Evolutionary conservation across 1,284 basidiomycete genomes (phyloP).

Genomic region (Inonotus obliquus): DNA sequence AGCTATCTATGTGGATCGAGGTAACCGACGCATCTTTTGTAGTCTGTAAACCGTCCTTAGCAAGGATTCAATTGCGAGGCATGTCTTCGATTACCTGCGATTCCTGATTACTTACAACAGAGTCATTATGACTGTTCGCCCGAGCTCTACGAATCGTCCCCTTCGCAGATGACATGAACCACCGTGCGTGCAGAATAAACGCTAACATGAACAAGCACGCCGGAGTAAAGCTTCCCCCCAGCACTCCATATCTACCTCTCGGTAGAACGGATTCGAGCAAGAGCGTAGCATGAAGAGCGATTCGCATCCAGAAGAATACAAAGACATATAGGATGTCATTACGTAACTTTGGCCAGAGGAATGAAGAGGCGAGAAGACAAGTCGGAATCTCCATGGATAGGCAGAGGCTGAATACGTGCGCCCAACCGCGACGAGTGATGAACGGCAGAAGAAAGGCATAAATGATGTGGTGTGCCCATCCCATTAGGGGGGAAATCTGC

Average conservation of each 20-base stretch:
- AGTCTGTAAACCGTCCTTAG: background rate
- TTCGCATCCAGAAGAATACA: background rate
- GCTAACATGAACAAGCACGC: background rate
- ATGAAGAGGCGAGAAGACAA: slow-evolving; percentile 4
- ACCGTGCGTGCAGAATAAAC: slow-evolving; percentile 3
- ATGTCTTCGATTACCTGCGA: background rate
- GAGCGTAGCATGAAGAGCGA: background rate
- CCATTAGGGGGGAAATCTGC: background rate
- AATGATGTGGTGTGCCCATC: slow-evolving; percentile 5
- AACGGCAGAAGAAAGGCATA: background rate
- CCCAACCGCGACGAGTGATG: slow-evolving; percentile 1
- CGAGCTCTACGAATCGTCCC: background rate
- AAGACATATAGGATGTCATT: background rate
- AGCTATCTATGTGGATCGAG: background rate
- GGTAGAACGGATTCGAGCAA: background rate
- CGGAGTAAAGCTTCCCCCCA: background rate
- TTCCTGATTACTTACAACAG: background rate
- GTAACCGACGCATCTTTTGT: background rate
- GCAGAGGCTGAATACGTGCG: slow-evolving; percentile 3
- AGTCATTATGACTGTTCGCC: background rate
- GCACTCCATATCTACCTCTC: background rate
- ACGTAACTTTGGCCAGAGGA: slow-evolving; percentile 6
- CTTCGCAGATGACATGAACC: background rate
- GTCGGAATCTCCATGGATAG: slow-evolving; percentile 11
- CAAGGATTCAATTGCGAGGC: background rate